These are phyloP conservation scores for Stylonectria norvegica DNA, from an alignment of 2,329 filamentous ascomycete species.

Conservation along the genomic window DNA sequence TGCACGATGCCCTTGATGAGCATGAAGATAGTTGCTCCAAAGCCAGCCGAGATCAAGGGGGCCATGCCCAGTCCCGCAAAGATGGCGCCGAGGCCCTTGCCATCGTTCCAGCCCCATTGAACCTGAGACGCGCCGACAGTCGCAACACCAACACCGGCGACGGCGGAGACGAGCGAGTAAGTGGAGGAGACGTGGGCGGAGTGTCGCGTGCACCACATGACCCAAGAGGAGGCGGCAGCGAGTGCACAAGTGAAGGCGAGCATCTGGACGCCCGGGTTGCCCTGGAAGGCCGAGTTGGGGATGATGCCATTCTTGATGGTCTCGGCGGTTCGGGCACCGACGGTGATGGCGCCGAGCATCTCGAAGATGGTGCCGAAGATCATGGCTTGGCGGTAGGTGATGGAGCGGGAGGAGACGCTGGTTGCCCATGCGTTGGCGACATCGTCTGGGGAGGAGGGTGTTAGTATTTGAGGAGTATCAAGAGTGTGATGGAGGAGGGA, in stretches of 20 bases:
- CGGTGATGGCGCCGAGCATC: conserved; percentile 62
- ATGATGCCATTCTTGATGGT: conserved; percentile 81
- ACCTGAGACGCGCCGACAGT: conserved; percentile 59
- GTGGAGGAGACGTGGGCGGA: conserved; percentile 71
- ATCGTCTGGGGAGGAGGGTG: conserved; percentile 56
- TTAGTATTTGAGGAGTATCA: conserved; percentile 7
- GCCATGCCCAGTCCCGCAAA: conserved; percentile 71
- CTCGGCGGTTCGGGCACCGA: conserved; percentile 66
- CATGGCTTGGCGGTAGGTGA: conserved; percentile 68
- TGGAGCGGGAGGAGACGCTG: conserved; percentile 73
- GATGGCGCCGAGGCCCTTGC: conserved; percentile 68
- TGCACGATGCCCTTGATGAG: conserved; percentile 65
- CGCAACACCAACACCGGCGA: conserved; percentile 67
- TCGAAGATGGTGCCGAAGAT: conserved; percentile 64
- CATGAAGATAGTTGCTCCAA: conserved; percentile 64
- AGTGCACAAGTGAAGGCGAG: conserved; percentile 64
- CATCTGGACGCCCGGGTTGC: conserved; percentile 63
- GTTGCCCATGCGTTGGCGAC: conserved; percentile 83
- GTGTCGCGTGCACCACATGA: conserved; percentile 76
- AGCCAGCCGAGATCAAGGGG: conserved; percentile 62
- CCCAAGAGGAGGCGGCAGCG: conserved; percentile 65
- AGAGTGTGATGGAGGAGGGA: not conserved
- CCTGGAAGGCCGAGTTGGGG: conserved; percentile 54
- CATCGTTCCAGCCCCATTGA: conserved; percentile 67
- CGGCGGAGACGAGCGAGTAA: conserved; percentile 66